A percentile compares a stretch with the other conserved stretches of the same genome.
phyloP scores from a whole-genome alignment of 208 protist genomes.

The Leishmania gerbilli region DNA sequence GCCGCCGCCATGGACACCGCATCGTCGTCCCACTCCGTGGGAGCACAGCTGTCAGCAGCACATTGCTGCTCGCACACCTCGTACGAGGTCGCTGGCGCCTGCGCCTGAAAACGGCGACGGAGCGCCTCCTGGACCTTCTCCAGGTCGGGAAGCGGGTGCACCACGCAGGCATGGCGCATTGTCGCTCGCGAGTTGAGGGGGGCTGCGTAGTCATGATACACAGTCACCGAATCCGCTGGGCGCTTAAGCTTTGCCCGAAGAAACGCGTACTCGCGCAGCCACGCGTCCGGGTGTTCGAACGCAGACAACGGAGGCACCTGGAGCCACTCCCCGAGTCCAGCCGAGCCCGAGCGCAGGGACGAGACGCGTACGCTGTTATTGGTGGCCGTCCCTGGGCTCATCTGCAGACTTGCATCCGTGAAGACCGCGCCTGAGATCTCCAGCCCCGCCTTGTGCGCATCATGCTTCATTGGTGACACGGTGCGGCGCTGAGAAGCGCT shows the following conservation, averaged over 20 bases:
- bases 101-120: slow-evolving; percentile 24
- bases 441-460: slow-evolving; percentile 1
- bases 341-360: neutral
- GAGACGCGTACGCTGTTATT: neutral
- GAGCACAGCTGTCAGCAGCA: neutral
- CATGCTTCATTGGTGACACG: slow-evolving; percentile 9
- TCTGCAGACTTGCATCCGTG: neutral
- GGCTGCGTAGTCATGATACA: slow-evolving; percentile 46
- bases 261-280: slow-evolving; percentile 40
- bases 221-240: slow-evolving; percentile 41
- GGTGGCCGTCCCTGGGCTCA: neutral
- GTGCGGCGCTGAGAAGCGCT: slow-evolving; percentile 14
- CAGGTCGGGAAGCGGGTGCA: slow-evolving; percentile 63
- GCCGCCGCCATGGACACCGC: slow-evolving; percentile 17
- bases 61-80: slow-evolving; percentile 31
- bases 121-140: slow-evolving; percentile 53
- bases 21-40: slow-evolving; percentile 7
- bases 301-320: slow-evolving; percentile 21
- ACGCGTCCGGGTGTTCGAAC: slow-evolving; percentile 49
- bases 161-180: slow-evolving; percentile 58
- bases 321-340: neutral
- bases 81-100: slow-evolving; percentile 24
- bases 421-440: slow-evolving; percentile 5
- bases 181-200: slow-evolving; percentile 46
- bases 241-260: slow-evolving; percentile 29